Evolutionary conservation across 2,329 filamentous ascomycete species (phyloP), one percentile per base, ranked within the genome.

Genomic region (Pezicula neosporulosa): DNA sequence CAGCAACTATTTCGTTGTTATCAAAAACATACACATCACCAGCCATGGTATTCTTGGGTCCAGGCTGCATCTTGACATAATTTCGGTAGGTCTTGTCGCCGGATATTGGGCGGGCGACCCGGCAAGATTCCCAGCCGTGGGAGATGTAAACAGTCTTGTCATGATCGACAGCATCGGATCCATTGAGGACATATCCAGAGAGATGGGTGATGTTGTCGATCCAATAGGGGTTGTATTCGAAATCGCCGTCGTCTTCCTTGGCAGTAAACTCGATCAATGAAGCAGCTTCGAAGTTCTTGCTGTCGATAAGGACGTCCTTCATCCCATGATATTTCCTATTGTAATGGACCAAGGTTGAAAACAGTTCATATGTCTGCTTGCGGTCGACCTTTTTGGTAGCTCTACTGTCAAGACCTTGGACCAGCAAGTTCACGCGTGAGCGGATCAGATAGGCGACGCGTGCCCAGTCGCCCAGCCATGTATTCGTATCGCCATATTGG

Each of bases 361-460:
- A 24, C 24, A 4, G 24, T 24, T 24, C 24, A 24, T 24, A 24
- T 24, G 6, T 24, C 24, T 24, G 24, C 24, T 24, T 24, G 24
- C 24, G 24, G 24, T 24, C 73, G 56, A 70, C 71, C 12, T 68
- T 60, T 46, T 84, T 82, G 47, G 85, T 85, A 48, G 80, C 77
- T 36, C 86, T 86, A 74, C 71, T 66, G 39, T 64, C 61, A 6
- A 85, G 69, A 35, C 71, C 59, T 77, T 72, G 3, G 76, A 80
- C 52, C 77, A 86, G 76, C 24, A 74, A 69, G 18, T 83, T 74
- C 49, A 86, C 77, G 50, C 83, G 80, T 19, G 75, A 77, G 61
- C 83, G 81, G 64, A 93, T 82, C 35, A 90, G 75, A 64, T 91
- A 90, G 59, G 78, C 77, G 58, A 81, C 80, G 48, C 86, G 84